Conservation (phyloP, 805 yeast species). For the Suhomyces faveliae region DNA sequence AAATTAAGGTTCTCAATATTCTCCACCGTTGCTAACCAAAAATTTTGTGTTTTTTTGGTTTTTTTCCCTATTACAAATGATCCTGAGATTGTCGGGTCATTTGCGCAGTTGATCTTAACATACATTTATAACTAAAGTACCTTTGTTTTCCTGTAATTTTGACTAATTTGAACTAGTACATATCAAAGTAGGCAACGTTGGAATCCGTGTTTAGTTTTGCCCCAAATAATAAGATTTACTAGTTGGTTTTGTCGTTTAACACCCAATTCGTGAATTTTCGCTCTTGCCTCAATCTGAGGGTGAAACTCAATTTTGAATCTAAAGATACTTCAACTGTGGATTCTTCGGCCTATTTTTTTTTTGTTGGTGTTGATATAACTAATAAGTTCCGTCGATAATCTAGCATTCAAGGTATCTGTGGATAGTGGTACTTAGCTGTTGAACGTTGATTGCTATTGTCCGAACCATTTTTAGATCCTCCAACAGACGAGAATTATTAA, state of each 20-base stretch:
- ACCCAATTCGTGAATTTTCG: background rate
- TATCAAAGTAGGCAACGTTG: background rate
- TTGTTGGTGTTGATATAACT: background rate
- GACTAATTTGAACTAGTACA: background rate
- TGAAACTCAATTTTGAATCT: background rate
- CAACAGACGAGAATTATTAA: background rate
- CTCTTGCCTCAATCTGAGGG: background rate
- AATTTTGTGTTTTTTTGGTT: slow-evolving; percentile 2
- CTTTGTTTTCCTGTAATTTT: background rate
- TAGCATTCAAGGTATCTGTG: background rate
- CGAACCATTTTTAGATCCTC: background rate
- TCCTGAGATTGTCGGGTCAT: slow-evolving; percentile 6
- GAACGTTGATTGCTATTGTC: background rate
- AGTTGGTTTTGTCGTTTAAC: background rate
- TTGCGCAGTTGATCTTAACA: background rate
- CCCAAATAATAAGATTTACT: background rate
- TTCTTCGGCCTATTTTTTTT: background rate
- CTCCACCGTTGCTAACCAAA: slow-evolving; percentile 7
- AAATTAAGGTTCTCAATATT: background rate
- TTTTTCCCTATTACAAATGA: slow-evolving; percentile 1
- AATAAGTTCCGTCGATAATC: background rate
- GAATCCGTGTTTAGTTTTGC: background rate
- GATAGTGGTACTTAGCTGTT: background rate
- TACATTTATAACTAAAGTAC: background rate
- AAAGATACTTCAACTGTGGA: background rate